These are phyloP conservation scores for Penicillium hordei DNA, from an alignment of 2,329 filamentous ascomycete species.

Conservation along the genomic window DNA sequence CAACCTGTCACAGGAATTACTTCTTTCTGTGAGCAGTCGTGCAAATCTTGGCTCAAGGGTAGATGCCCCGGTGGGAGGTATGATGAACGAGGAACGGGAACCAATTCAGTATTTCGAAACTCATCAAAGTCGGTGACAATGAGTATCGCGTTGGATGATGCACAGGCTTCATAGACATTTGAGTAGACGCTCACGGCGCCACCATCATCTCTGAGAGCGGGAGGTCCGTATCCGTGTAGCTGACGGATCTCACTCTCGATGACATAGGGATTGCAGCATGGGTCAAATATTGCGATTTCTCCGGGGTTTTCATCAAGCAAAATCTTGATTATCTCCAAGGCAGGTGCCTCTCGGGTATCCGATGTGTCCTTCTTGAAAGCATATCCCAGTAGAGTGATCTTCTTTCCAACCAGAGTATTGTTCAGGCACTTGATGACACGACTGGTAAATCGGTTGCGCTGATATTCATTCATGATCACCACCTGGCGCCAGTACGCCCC, in stretches of 20 bases:
- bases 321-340: slow-evolving; percentile 32
- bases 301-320: slow-evolving; percentile 17
- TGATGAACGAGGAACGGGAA: neutral
- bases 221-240: slow-evolving; percentile 11
- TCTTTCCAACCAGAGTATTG: slow-evolving; percentile 68
- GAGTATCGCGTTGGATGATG: slow-evolving; percentile 16
- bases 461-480: slow-evolving; percentile 73
- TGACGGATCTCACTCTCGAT: slow-evolving; percentile 12
- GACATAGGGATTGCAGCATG: slow-evolving; percentile 14
- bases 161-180: slow-evolving; percentile 14
- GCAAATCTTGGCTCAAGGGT: neutral
- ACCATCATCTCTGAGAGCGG: slow-evolving; percentile 18
- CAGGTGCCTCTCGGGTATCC: slow-evolving; percentile 69
- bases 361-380: slow-evolving; percentile 78
- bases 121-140: slow-evolving; percentile 22
- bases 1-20: neutral
- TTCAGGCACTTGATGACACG: slow-evolving; percentile 67
- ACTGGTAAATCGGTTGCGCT: slow-evolving; percentile 66
- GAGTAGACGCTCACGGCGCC: slow-evolving; percentile 19
- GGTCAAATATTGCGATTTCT: slow-evolving; percentile 20
- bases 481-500: slow-evolving; percentile 73
- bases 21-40: neutral
- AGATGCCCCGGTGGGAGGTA: neutral
- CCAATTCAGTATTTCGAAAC: slow-evolving; percentile 11
- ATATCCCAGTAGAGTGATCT: slow-evolving; percentile 71